phyloP scores from a whole-genome alignment of 495 filamentous ascomycete genomes.

The Aspergillus avenaceus region DNA sequence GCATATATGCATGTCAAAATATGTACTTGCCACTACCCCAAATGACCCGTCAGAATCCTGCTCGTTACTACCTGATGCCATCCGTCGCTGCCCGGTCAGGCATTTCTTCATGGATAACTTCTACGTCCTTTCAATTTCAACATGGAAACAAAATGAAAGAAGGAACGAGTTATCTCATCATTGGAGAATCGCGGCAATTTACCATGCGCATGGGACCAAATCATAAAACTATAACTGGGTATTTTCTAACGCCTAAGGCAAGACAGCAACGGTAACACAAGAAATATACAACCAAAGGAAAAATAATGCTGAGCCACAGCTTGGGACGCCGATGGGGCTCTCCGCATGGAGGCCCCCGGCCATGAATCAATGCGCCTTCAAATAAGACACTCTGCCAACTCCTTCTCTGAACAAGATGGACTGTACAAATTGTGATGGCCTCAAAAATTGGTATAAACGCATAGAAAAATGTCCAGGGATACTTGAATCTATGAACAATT shows the following conservation, averaged over 20 bases:
- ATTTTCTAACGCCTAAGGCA: conserved; percentile 26
- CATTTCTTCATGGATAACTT: too few relatives aligned
- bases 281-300: conserved; percentile 22
- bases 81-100: not conserved
- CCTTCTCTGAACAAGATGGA: conserved; percentile 9
- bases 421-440: conserved; percentile 13
- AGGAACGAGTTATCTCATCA: not conserved
- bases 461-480: not conserved
- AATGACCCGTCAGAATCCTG: not conserved
- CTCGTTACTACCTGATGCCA: not conserved
- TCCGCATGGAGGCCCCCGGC: conserved; percentile 3
- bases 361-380: conserved; percentile 11
- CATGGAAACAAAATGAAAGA: not conserved
- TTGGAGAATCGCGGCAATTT: not conserved
- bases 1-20: not conserved
- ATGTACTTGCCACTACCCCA: not conserved
- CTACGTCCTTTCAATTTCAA: not conserved
- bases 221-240: conserved; percentile 21
- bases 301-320: conserved; percentile 40
- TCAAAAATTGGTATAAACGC: not conserved
- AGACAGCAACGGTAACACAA: conserved; percentile 13
- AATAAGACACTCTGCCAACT: conserved; percentile 15
- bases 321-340: conserved; percentile 34
- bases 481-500: conserved; percentile 15
- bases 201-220: conserved; percentile 3